phyloP scores from a whole-genome alignment of 345 rosid species.

The Pistacia atlantica region DNA sequence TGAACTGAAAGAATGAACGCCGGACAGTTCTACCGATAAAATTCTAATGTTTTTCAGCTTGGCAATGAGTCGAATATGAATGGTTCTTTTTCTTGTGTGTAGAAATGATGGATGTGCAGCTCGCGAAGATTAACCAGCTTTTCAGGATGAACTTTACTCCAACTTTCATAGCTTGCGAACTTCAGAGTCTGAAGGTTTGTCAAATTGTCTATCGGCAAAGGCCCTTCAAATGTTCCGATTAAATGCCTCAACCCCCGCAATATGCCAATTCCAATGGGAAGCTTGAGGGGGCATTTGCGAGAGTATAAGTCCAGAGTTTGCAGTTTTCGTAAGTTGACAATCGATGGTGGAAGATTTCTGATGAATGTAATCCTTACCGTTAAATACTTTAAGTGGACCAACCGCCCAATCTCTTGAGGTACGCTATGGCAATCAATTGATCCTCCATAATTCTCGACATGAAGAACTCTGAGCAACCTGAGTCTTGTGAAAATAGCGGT shows the following conservation, averaged over 20 bases:
- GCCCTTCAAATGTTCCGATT: background rate
- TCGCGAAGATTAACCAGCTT: slow-evolving; percentile 8
- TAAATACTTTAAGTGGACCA: slow-evolving; percentile 7
- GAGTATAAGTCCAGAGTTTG: background rate
- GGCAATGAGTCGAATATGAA: background rate
- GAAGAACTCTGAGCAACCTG: background rate
- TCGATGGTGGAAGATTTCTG: background rate
- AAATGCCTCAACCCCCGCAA: slow-evolving; percentile 4
- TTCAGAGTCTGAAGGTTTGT: slow-evolving; percentile 7
- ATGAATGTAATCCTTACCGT: background rate
- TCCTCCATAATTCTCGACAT: background rate
- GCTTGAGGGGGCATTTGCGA: fast-evolving
- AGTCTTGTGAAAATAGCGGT: background rate
- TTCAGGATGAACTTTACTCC: background rate
- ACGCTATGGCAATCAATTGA: background rate
- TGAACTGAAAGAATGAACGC: background rate
- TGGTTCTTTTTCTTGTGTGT: background rate
- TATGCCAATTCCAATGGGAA: background rate
- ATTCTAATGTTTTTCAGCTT: slow-evolving; percentile 4
- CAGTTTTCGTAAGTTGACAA: background rate
- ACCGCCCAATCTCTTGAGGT: background rate
- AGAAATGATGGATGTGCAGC: background rate
- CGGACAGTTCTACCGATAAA: background rate
- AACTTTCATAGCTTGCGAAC: background rate
- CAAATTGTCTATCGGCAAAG: background rate